phyloP scores from a whole-genome alignment of 208 protist species.

The Trypanosoma congolense region DNA sequence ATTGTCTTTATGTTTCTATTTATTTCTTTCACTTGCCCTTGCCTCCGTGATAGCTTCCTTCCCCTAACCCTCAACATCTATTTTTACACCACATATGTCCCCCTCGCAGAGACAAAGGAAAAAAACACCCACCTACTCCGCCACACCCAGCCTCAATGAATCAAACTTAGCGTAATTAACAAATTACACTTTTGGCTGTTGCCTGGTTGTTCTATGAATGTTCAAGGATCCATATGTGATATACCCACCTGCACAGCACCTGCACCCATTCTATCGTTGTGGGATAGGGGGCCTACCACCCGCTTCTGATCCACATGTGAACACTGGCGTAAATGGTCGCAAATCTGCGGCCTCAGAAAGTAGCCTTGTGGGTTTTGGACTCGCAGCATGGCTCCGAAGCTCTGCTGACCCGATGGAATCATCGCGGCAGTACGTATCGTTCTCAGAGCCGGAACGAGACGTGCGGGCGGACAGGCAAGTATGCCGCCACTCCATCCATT shows the following conservation, averaged over 20 bases:
- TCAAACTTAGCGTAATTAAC: too few relatives aligned
- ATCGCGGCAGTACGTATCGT: constrained; percentile 42
- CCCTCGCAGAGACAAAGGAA: too few relatives aligned
- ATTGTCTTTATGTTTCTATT: too few relatives aligned
- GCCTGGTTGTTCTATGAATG: background rate
- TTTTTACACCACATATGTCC: too few relatives aligned
- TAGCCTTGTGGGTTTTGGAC: constrained; percentile 68
- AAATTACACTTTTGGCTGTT: too few relatives aligned
- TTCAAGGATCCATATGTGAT: background rate
- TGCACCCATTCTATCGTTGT: constrained; percentile 6
- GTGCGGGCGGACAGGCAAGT: constrained; percentile 11
- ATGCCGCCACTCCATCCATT: constrained; percentile 65
- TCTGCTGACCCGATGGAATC: constrained; percentile 57
- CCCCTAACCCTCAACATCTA: too few relatives aligned
- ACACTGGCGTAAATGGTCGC: constrained; percentile 23
- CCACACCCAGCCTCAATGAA: too few relatives aligned
- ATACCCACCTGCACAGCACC: background rate
- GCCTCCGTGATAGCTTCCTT: too few relatives aligned
- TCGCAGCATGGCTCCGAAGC: constrained; percentile 41
- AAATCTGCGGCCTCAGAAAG: constrained; percentile 29
- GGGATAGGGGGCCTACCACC: constrained; percentile 5
- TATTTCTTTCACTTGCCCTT: too few relatives aligned
- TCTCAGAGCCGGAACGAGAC: constrained; percentile 16
- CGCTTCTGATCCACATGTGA: constrained; percentile 4
- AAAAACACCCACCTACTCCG: too few relatives aligned